Percentiles rank a stretch among this genome's conserved stretches.
Evolutionary conservation across 352 stramenopile genomes (phyloP).

Genomic region (Globisporangium cylindrosporum): DNA sequence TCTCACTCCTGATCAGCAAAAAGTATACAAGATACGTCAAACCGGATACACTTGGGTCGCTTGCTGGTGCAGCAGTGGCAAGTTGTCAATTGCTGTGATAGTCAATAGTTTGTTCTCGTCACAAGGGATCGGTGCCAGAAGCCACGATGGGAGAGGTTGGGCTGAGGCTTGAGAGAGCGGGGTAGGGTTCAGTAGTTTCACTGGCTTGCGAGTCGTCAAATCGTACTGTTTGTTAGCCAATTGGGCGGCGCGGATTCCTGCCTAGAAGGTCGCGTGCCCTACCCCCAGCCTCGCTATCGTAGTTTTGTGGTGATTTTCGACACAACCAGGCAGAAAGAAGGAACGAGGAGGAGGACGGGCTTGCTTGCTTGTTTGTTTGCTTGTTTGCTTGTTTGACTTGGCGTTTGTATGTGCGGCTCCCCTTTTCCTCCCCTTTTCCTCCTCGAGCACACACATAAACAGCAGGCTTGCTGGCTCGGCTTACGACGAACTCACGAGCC

Average conservation of each 20-base stretch:
- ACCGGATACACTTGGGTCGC: no score
- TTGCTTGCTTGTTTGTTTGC: not conserved
- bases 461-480: not conserved
- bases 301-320: not conserved
- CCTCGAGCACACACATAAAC: not conserved
- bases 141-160: not conserved
- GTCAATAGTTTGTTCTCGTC: no score
- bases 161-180: not conserved
- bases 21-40: no score
- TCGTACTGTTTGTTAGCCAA: not conserved
- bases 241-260: not conserved
- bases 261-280: not conserved
- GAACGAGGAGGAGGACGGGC: slow-evolving; percentile 6
- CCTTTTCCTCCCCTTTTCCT: not conserved
- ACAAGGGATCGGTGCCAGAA: no score
- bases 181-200: not conserved
- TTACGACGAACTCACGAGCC: not conserved
- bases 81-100: no score
- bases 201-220: not conserved
- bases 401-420: not conserved
- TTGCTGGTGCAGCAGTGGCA: no score
- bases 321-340: slow-evolving; percentile 1
- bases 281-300: not conserved
- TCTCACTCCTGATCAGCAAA: no score
- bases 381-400: slow-evolving; percentile 5